A percentile compares a stretch with the other conserved stretches of the same genome.
These are phyloP conservation scores for Corchorus capsularis DNA, from an alignment of 345 rosid genomes.

Conservation along the genomic window DNA sequence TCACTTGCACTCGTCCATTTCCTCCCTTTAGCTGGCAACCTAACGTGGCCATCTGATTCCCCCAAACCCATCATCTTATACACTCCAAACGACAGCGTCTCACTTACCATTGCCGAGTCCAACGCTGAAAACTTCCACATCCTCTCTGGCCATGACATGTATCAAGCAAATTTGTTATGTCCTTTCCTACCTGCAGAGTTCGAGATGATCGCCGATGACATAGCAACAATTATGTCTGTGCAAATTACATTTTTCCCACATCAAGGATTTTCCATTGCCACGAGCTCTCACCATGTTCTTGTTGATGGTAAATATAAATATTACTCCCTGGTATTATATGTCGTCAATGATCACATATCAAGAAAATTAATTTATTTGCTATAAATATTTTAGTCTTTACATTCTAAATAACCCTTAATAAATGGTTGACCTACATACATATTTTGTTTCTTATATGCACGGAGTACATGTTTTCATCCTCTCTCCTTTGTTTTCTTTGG, in stretches of 20 bases:
- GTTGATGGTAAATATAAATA: constrained; percentile 24
- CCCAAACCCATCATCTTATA: too few relatives aligned
- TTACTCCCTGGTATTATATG: too few relatives aligned
- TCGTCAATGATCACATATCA: too few relatives aligned
- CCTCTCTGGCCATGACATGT: constrained; percentile 21
- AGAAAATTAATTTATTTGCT: too few relatives aligned
- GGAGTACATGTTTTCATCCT: too few relatives aligned
- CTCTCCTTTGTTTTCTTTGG: too few relatives aligned
- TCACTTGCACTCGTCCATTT: neutral
- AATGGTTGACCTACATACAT: too few relatives aligned
- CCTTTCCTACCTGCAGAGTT: constrained; percentile 26
- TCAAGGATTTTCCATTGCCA: constrained; percentile 34
- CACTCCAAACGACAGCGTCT: neutral
- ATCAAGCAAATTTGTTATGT: constrained; percentile 19
- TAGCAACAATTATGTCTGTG: constrained; percentile 11
- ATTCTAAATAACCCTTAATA: too few relatives aligned
- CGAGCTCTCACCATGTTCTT: constrained; percentile 31
- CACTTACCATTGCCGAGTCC: constrained; percentile 25
- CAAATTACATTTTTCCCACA: constrained; percentile 40
- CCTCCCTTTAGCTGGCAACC: constrained; percentile 25
- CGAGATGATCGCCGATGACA: constrained; percentile 6
- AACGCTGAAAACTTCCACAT: constrained; percentile 19
- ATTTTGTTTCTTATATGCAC: too few relatives aligned
- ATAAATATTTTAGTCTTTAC: too few relatives aligned
- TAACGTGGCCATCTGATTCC: constrained; percentile 5